Conservation (phyloP, 208 protist genomes). For the Leptomonas seymouri region DNA sequence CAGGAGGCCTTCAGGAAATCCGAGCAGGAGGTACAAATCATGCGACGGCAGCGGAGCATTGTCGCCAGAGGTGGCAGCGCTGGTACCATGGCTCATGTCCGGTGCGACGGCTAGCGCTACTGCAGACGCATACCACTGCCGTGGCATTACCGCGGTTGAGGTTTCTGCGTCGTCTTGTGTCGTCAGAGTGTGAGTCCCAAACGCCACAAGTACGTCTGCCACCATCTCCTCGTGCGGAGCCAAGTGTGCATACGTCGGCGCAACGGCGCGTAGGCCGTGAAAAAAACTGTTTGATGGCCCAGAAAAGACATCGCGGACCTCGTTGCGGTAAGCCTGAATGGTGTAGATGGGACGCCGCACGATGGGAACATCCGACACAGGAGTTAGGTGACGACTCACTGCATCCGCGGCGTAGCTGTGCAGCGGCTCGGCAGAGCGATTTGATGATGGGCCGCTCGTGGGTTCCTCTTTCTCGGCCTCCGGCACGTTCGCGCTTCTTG, state of each 20-base stretch:
- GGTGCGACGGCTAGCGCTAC: conserved; percentile 51
- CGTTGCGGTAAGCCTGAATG: conserved; percentile 76
- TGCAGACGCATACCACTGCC: conserved; percentile 68
- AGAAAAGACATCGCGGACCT: conserved; percentile 83
- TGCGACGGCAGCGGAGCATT: conserved; percentile 14
- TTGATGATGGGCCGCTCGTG: not conserved
- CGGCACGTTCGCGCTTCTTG: conserved; percentile 15
- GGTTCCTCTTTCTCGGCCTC: not conserved
- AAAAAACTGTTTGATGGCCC: conserved; percentile 81
- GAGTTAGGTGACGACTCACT: conserved; percentile 6
- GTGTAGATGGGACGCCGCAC: conserved; percentile 75
- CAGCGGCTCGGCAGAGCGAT: not conserved
- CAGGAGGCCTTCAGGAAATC: conserved; percentile 77
- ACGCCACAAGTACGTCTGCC: conserved; percentile 69
- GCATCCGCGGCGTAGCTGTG: conserved; percentile 25
- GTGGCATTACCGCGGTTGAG: not conserved
- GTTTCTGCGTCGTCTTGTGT: not conserved
- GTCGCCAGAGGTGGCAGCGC: not conserved
- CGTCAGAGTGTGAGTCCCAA: conserved; percentile 34
- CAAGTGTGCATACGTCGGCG: conserved; percentile 86
- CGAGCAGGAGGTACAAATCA: conserved; percentile 59
- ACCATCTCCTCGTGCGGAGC: conserved; percentile 42
- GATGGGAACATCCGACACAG: conserved; percentile 33
- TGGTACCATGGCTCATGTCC: not conserved
- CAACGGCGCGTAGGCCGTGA: conserved; percentile 67